Evolutionary conservation across 2,329 filamentous ascomycete species (phyloP), one percentile per base, ranked within the genome.

Genomic region (Aspergillus ustus): DNA sequence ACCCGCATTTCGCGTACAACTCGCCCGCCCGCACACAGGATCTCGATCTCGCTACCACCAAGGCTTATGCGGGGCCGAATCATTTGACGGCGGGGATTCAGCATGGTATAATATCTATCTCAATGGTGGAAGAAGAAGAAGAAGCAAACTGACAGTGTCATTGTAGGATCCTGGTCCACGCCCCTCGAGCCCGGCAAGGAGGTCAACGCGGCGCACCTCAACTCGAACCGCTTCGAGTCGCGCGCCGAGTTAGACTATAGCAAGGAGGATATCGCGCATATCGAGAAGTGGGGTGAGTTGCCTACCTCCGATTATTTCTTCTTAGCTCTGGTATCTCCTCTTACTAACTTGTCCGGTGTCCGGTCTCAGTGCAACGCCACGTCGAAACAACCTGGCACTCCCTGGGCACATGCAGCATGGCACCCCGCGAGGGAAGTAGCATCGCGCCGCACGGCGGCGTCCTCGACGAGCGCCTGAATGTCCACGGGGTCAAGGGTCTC

Each of bases 381-480:
- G 88, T 90, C 52, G 90, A 92, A 78, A 91, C 88, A 53, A 92
- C 90, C 43, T 91, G 89, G 89, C 89, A 91, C 80, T 77, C 78
- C 19, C 80, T 87, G 7, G 83, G 84, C 44, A 92, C 90, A 1
- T 92, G 89, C 79, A 91, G 87, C 56, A 93, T 93, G 89, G 90
- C 89, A 0, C 91, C 91, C 4, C 84, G 79, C 63, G 85, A 92
- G 70, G 91, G 91, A 62, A 93, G 92, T 80, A 88, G 85, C 70
- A 91, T 93, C 70, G 90, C 93, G 75, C 91, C 90, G 80, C 89
- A 92, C 70, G 73, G 73, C 15, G 90, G 90, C 62, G 90, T 93
- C 0, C 78, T 93, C 43, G 90, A 93, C 72, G 89, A 91, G 77
- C 85, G 90, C 62, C 83, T 93, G 59, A 92, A 92, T 67, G 90